A percentile compares a stretch with the other conserved stretches of the same genome.
phyloP scores from a whole-genome alignment of 2,329 filamentous ascomycete species.

The Phialophora verrucosa region DNA sequence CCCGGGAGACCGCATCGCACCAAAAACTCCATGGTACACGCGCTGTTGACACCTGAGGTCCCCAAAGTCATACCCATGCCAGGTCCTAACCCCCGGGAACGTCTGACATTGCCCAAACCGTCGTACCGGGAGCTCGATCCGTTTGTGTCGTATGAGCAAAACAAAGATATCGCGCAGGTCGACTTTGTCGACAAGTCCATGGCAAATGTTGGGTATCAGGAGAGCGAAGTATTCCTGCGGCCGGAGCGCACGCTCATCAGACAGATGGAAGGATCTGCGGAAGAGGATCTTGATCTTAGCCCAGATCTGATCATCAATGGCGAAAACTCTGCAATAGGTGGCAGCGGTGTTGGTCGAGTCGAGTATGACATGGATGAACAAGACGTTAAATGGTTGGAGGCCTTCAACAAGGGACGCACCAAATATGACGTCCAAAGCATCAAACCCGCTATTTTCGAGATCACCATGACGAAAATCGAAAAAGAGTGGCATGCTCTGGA shows the following conservation, averaged over 20 bases:
- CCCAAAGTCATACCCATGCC: constrained; percentile 57
- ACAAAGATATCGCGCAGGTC: constrained; percentile 77
- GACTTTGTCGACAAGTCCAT: constrained; percentile 96
- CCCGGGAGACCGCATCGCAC: constrained; percentile 70
- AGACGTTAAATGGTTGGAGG: constrained; percentile 93
- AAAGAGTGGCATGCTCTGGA: constrained; percentile 98
- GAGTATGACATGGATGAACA: constrained; percentile 99
- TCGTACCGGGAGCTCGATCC: constrained; percentile 55
- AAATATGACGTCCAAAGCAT: constrained; percentile 78
- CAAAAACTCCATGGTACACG: constrained; percentile 64
- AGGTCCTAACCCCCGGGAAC: constrained; percentile 57
- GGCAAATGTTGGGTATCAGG: constrained; percentile 94
- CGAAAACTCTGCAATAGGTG: constrained; percentile 59
- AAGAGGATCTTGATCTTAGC: constrained; percentile 67
- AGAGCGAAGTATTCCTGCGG: constrained; percentile 85
- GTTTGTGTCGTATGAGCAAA: constrained; percentile 66
- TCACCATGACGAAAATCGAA: constrained; percentile 98
- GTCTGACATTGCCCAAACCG: constrained; percentile 56
- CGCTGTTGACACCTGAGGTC: constrained; percentile 64
- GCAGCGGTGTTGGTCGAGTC: constrained; percentile 73
- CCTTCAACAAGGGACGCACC: constrained; percentile 78
- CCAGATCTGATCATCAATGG: constrained; percentile 63
- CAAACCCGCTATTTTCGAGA: constrained; percentile 92
- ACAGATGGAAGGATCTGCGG: constrained; percentile 65
- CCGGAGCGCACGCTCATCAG: constrained; percentile 74